Evolutionary conservation across 1,139 yeast species (phyloP), one percentile per base, ranked within the genome.

Genomic region (Saccharomyces hybrid): DNA sequence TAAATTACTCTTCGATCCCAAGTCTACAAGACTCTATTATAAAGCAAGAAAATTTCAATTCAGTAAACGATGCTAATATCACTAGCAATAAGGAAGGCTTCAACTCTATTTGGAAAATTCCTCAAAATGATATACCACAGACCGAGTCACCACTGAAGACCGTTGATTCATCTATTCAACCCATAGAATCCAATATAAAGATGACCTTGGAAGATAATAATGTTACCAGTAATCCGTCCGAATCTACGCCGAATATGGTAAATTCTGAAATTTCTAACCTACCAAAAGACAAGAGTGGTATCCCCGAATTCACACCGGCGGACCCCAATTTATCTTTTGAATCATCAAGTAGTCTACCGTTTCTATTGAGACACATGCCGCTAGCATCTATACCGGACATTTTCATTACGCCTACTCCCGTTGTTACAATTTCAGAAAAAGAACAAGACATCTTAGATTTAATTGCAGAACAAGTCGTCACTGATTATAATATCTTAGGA

Each of bases 281-380:
- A 20, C 46, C 57, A n/a, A 56, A 57, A 23, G 52, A 50, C 26
- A 51, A 55, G 46, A 28, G 49, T 4, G 50, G 44, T 23, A 26
- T 47, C 38, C 51, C 52, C 7, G 60, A 54, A 20, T 27, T 51
- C n/a, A 49, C 52, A 3, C 56, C 58, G 8, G 50, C 56, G n/a
- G 58, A 47, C n/a, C 51, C 52, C 14, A 50, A 56, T 16, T 44
- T 59, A 23, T 51, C 55, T 8, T 56, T 60, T 2, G 66, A 62
- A 49, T 55, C 67, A 2, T 70, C 73, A 11, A 84, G 82, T 60
- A 82, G 83, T 64, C 68, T 84, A 42, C 90, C 89, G 0, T 80
- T 85, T 65, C 75, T 85, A 20, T 66, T 85, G 46, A 70, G 90
- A 55, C 81, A 83, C 49, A 78, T 84, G 56, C 83, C 86, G 38